Evolutionary conservation across 805 yeast genomes (phyloP).

Genomic region (Candida morakotiae): DNA sequence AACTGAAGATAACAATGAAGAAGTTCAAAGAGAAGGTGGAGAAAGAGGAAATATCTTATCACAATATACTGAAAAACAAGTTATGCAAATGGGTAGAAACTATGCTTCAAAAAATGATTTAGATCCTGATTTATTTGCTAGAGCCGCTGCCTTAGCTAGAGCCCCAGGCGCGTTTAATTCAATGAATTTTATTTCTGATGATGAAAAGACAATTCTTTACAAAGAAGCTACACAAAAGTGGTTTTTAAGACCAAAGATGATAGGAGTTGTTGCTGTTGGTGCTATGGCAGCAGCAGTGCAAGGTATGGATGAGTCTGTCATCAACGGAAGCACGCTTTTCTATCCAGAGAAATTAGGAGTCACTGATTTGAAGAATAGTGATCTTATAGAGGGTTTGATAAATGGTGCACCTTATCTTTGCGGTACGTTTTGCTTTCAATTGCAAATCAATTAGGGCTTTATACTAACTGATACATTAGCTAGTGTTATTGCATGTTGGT

Average conservation of each 20-base stretch:
- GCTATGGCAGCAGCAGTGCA: constrained; percentile 71
- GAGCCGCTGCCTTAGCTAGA: constrained; percentile 59
- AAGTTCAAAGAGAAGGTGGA: constrained; percentile 18
- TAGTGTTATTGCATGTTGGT: constrained; percentile 57
- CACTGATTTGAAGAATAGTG: constrained; percentile 34
- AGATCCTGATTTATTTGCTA: constrained; percentile 56
- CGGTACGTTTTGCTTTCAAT: too few species aligned
- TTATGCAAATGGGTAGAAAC: constrained; percentile 64
- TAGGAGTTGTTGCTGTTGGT: constrained; percentile 53
- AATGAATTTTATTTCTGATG: constrained; percentile 45
- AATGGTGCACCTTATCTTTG: constrained; percentile 56
- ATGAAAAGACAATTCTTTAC: constrained; percentile 47
- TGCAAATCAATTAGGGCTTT: too few species aligned
- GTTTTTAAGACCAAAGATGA: constrained; percentile 46
- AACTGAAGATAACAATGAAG: constrained; percentile 15
- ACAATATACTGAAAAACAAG: constrained; percentile 59
- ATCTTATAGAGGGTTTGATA: constrained; percentile 58
- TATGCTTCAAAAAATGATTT: constrained; percentile 55
- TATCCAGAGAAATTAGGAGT: constrained; percentile 57
- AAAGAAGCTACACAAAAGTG: constrained; percentile 40
- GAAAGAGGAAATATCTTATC: constrained; percentile 44
- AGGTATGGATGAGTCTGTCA: constrained; percentile 72
- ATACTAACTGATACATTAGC: constrained; percentile 38
- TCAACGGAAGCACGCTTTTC: constrained; percentile 62
- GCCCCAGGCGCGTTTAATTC: constrained; percentile 53